Evolutionary conservation across 2,329 filamentous ascomycete species (phyloP), one percentile per base, ranked within the genome.

Genomic region (Fusarium proliferatum): DNA sequence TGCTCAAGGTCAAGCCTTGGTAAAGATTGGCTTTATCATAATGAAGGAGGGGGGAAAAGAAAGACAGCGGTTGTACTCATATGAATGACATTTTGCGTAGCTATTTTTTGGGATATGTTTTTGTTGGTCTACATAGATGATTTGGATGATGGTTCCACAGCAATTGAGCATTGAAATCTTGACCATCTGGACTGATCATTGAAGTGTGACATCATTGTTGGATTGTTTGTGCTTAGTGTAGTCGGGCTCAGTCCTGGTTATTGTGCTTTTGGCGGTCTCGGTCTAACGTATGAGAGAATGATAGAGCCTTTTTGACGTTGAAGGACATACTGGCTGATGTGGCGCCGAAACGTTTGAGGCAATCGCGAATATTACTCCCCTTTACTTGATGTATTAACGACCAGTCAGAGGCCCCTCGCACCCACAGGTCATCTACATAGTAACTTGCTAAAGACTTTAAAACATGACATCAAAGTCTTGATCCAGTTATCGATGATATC

Each of bases 1-100:
- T 97, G 94, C 84, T 84, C 72, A 95, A 95, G 91, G 88, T 95
- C 74, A 87, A 88, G 78, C 89, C 85, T 72, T 94, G 92, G 91
- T 85, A 81, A 75, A 2, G 5, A 10, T 7, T n/a, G 10, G 30
- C 8, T 38, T 36, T 36, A 55, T 30, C 53, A 48, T 70, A 60
- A 58, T 51, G 34, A 53, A 57, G 39, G 57, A 28, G 38, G 10
- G 13, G 26, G 33, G 23, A 52, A 41, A 61, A 52, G 45, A 49
- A 62, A 39, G 30, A 49, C 38, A 49, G 56, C 49, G 64, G 49
- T 10, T 67, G 58, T 65, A 69, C 51, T 58, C 41, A 36, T 69
- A 65, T 61, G 56, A 61, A 69, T 70, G 45, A 57, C 59, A 70
- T 69, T 69, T 69, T 65, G 52, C 51, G 66, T 45, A 69, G 59